Base-by-base conservation (phyloP, 306 rosid species). In the Sphenostylis stenocarpa region DNA sequence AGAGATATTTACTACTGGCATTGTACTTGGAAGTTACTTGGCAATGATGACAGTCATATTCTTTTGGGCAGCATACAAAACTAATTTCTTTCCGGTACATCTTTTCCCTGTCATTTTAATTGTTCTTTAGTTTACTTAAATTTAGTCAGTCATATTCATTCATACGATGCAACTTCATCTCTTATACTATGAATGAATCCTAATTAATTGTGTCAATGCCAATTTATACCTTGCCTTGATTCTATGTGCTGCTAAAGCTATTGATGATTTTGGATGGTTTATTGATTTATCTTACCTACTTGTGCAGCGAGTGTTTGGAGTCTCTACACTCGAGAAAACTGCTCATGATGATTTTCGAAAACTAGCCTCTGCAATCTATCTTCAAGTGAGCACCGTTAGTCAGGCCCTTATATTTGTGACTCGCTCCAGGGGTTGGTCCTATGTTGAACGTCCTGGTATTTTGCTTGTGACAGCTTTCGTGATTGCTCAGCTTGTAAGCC, bases 11-110 rank as follows among this genome's bases (percentile, higher is more conserved):
- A 82, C 97, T 20, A 93, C 97, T 61, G 97, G 97, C 41, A 14
- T 93, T 69, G 81, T 93, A 38, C 97, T 93, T 0, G 97, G 97
- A 67, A 81, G 91, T 80, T 93, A 93, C 91, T 80, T 93, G 91
- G 97, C 97, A 82, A 85, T 93, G 91, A 93, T 93, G 92, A 93
- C 97, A 1, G 97, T 93, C 48, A 93, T 93, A 85, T 93, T 93
- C 88, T 93, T 93, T 76, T 93, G 97, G 97, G 96, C 89, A 74
- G 96, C 97, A 20, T 93, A 85, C 83, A 93, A 93, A 73, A 93
- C 97, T 14, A 43, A 90, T 87, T 90, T 93, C 86, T 93, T 93
- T 73, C 97, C 96, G 6, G 97, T 93, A 89, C 29, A 36, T 63
- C 23, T 74, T 13, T 31, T 17, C 28, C 43, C 43, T 8, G 43